Evolutionary conservation across 2,329 filamentous ascomycete genomes (phyloP), one percentile per base, ranked within the genome.

Genomic region (Cucurbitaria berberidis): DNA sequence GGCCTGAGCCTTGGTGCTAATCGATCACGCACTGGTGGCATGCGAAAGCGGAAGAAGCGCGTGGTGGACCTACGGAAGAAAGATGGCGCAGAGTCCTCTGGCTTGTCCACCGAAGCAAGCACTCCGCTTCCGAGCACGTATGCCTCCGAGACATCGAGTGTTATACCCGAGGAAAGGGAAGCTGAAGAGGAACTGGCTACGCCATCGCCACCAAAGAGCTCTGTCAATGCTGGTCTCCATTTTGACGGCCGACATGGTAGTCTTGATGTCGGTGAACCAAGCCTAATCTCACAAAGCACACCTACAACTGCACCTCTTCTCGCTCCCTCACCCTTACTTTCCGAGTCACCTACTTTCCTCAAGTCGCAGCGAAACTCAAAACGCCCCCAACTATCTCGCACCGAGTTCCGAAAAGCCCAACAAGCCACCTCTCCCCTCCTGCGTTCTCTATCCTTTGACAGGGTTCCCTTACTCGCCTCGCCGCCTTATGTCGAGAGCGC

Each of bases 1-100:
- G 86, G 87, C 1, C 75, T 89, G n/a, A 83, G 84, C 13, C 79
- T 91, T 8, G 86, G 87, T 18, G 80, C 84, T 3, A 82, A 82
- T 47, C 80, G 84, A 42, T 78, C 82, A 38, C 84, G 89, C 60
- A 78, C 86, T 3, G 83, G 86, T 56, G 81, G 82, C 19, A 82
- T 85, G 29, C 85, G 89, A 48, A 93, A 90, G 78, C 90, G 90
- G 80, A 96, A 93, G 83, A 91, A 86, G 53, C 83, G 91, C 18
- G 87, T 96, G 13, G 89, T 96, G 55, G 91, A 96, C 67, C 80
- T 96, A 13, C 84, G 91, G n/a, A 86, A 83, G 56, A 80, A 84
- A 64, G 81, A 82, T 53, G 74, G 70, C 11, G 73, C 72, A 45
- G 78, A 79, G 34, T 74, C 70, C 26, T 81, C 81, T 22, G 78